Conservation (phyloP, 768 basidiomycete genomes). For the Lentinula guzmanii region DNA sequence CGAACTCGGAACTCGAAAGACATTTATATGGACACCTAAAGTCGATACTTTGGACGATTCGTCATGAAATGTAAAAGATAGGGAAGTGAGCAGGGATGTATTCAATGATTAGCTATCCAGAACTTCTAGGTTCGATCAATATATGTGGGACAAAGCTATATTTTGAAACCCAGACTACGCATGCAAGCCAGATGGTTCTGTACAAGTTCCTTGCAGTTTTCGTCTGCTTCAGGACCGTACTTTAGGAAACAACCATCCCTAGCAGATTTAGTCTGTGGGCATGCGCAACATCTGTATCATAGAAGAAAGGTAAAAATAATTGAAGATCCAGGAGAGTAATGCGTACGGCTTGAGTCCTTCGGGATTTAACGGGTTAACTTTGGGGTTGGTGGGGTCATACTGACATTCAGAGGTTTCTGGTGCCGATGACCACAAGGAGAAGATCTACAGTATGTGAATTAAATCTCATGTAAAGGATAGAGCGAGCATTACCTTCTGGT, state of each 20-base stretch:
- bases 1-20: neutral
- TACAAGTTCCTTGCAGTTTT: constrained; percentile 78
- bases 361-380: constrained; percentile 87
- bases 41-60: neutral
- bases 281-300: constrained; percentile 83
- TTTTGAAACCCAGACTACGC: constrained; percentile 84
- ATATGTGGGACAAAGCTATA: constrained; percentile 28
- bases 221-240: constrained; percentile 54
- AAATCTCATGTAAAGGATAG: neutral
- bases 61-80: neutral
- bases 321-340: constrained; percentile 20
- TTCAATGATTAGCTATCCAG: neutral
- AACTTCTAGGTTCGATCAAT: neutral
- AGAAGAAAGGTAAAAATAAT: neutral
- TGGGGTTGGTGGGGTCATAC: constrained; percentile 71
- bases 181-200: constrained; percentile 86
- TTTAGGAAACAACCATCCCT: constrained; percentile 93
- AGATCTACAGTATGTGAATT: constrained; percentile 27
- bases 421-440: constrained; percentile 51
- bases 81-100: neutral
- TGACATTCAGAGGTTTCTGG: constrained; percentile 24
- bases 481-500: neutral
- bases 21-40: neutral
- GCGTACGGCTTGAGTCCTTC: constrained; percentile 87
- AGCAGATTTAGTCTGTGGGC: constrained; percentile 87